Conservation (phyloP, 2,329 filamentous ascomycete species). For the Fusarium sp. region DNA sequence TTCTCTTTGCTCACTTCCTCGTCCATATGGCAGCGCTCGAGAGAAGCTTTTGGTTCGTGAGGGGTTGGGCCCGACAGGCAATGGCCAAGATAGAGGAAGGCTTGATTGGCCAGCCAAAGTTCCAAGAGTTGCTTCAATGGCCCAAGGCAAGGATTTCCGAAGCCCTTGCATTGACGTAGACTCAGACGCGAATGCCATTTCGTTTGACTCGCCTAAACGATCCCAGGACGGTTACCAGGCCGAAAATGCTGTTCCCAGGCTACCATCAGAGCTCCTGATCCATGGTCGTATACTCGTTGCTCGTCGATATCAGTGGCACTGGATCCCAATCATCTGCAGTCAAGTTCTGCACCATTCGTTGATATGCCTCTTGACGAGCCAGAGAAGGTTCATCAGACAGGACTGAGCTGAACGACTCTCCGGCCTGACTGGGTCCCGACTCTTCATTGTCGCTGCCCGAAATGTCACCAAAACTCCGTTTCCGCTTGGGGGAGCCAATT, state of each 20-base stretch:
- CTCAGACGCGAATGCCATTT: neutral
- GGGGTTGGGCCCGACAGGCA: conserved; percentile 41
- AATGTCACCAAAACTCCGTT: conserved; percentile 36
- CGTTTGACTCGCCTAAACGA: neutral
- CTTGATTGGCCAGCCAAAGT: conserved; percentile 29
- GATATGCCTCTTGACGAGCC: conserved; percentile 49
- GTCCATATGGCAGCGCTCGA: conserved; percentile 43
- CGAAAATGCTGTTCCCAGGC: neutral
- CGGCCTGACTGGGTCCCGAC: conserved; percentile 6
- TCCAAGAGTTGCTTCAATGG: conserved; percentile 39
- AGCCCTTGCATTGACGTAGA: conserved; percentile 9
- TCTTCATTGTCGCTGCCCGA: neutral
- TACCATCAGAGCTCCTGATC: conserved; percentile 50
- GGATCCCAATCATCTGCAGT: conserved; percentile 45
- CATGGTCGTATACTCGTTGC: conserved; percentile 45
- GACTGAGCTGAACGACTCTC: conserved; percentile 23
- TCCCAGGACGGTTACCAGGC: neutral
- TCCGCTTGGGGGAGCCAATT: conserved; percentile 6
- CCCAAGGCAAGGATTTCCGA: conserved; percentile 37
- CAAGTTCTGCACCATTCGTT: conserved; percentile 47
- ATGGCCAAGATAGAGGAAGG: conserved; percentile 36
- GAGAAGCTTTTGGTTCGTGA: conserved; percentile 42
- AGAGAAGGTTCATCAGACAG: conserved; percentile 37
- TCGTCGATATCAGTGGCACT: conserved; percentile 51
- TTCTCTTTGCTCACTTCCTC: conserved; percentile 44